Percentiles rank a stretch among this genome's conserved stretches.
Conservation (phyloP, 805 yeast genomes). For the Candida pseudofarinosa region DNA sequence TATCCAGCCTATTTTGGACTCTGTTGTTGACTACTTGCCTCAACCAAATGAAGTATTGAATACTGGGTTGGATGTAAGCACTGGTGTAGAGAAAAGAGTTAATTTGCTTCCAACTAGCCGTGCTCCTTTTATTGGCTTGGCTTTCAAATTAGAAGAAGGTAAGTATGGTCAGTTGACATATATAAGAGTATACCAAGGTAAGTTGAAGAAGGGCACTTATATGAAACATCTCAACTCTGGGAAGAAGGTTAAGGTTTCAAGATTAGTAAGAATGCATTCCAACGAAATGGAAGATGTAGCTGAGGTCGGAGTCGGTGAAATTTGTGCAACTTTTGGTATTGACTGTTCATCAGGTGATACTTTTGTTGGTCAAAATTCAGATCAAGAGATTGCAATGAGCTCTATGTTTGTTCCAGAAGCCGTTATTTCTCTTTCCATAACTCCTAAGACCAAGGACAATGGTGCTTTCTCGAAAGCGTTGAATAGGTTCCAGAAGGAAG, state of each 20-base stretch:
- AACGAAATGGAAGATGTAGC: slow-evolving; percentile 98
- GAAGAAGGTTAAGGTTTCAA: slow-evolving; percentile 86
- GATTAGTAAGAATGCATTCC: slow-evolving; percentile 97
- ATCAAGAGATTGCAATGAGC: slow-evolving; percentile 80
- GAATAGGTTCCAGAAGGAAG: slow-evolving; percentile 97
- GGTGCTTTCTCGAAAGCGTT: slow-evolving; percentile 92
- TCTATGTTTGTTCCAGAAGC: slow-evolving; percentile 99
- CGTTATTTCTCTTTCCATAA: slow-evolving; percentile 87
- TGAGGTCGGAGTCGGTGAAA: slow-evolving; percentile 96
- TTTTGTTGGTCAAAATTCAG: slow-evolving; percentile 71
- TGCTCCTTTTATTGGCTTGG: slow-evolving; percentile 90
- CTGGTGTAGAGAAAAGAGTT: slow-evolving; percentile 60
- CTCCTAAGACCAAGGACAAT: slow-evolving; percentile 84
- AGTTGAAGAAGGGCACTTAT: slow-evolving; percentile 82
- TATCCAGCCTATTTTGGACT: slow-evolving; percentile 91
- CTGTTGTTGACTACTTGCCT: slow-evolving; percentile 93
- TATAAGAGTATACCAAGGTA: slow-evolving; percentile 95
- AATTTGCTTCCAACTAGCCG: slow-evolving; percentile 66
- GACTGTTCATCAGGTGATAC: slow-evolving; percentile 99
- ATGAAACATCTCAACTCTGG: slow-evolving; percentile 89
- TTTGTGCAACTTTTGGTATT: slow-evolving; percentile 98
- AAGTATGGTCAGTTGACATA: slow-evolving; percentile 97
- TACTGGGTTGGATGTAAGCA: slow-evolving; percentile 74
- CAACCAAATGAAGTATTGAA: slow-evolving; percentile 91
- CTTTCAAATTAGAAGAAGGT: slow-evolving; percentile 99